A percentile compares a stretch with the other conserved stretches of the same genome.
These are phyloP conservation scores for Ganoderma boninense DNA, from an alignment of 1,284 basidiomycete genomes.

Conservation along the genomic window DNA sequence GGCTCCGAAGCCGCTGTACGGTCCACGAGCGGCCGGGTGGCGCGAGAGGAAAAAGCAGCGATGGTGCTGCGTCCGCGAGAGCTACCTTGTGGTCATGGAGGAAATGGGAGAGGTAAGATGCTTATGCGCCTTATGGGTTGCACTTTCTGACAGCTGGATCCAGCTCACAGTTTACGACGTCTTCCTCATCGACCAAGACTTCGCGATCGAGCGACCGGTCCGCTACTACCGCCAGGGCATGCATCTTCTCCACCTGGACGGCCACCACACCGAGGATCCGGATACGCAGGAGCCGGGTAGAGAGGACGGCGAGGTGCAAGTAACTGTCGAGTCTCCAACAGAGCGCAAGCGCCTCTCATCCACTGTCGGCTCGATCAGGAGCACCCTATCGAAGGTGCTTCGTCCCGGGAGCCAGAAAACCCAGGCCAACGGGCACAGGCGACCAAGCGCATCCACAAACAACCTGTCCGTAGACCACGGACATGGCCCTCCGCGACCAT, in stretches of 20 bases:
- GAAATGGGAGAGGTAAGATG: conserved; percentile 84
- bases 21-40: conserved; percentile 73
- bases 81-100: conserved; percentile 89
- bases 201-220: conserved; percentile 83
- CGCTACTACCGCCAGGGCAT: conserved; percentile 83
- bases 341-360: conserved; percentile 38
- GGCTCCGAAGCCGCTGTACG: conserved; percentile 62
- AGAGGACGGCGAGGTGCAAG: conserved; percentile 34
- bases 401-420: conserved; percentile 34
- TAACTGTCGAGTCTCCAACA: conserved; percentile 30
- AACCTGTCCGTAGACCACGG: conserved; percentile 15
- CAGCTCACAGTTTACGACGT: conserved; percentile 90
- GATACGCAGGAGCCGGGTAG: conserved; percentile 37
- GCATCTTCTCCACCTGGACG: conserved; percentile 56
- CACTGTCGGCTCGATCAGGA: conserved; percentile 56
- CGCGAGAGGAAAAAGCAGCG: conserved; percentile 75
- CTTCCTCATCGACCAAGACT: conserved; percentile 92
- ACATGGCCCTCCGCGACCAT: conserved; percentile 16
- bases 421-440: conserved; percentile 11
- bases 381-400: conserved; percentile 57
- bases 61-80: conserved; percentile 96
- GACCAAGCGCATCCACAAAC: conserved; percentile 17
- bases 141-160: neutral
- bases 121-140: neutral
- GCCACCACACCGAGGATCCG: conserved; percentile 37